A percentile compares a stretch with the other conserved stretches of the same genome.
Conservation (phyloP, 2,329 filamentous ascomycete species). For the Dactylellina sp. region DNA sequence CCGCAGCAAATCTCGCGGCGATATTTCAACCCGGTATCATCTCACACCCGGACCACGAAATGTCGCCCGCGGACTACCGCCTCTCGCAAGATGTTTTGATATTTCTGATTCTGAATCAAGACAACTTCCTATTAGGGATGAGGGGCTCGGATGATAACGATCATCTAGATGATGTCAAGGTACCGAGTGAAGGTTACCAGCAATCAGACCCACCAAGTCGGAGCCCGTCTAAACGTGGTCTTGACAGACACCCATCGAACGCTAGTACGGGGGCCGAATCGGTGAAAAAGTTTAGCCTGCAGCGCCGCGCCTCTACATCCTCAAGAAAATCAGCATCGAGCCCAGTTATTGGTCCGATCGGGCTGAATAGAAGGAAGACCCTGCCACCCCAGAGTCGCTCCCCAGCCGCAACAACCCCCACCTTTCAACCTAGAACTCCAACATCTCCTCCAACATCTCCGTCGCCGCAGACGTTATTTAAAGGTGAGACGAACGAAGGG, state of each 20-base stretch:
- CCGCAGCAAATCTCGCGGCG: constrained; percentile 88
- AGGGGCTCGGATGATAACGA: constrained; percentile 92
- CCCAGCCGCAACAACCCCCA: constrained; percentile 74
- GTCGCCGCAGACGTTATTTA: constrained; percentile 58
- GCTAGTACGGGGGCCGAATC: constrained; percentile 90
- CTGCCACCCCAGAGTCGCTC: constrained; percentile 88
- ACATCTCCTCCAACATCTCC: constrained; percentile 67
- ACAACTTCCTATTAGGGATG: constrained; percentile 98
- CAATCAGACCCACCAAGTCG: constrained; percentile 68
- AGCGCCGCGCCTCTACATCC: constrained; percentile 90
- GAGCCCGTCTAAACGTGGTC: constrained; percentile 69
- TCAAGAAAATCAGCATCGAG: constrained; percentile 75
- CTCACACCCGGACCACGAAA: constrained; percentile 92
- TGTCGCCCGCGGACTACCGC: constrained; percentile 93
- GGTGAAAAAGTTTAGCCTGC: constrained; percentile 80
- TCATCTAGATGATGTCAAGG: constrained; percentile 76
- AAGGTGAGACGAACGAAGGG: constrained; percentile 37
- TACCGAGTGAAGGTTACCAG: constrained; percentile 62
- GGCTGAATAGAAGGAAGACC: constrained; percentile 86
- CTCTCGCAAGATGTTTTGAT: constrained; percentile 97
- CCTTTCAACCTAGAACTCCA: constrained; percentile 73
- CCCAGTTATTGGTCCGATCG: constrained; percentile 69
- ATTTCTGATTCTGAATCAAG: constrained; percentile 97
- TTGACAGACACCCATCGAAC: constrained; percentile 83
- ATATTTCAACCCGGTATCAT: constrained; percentile 98